Base-by-base conservation (phyloP, 345 rosid genomes). In the Arabis alpina region DNA sequence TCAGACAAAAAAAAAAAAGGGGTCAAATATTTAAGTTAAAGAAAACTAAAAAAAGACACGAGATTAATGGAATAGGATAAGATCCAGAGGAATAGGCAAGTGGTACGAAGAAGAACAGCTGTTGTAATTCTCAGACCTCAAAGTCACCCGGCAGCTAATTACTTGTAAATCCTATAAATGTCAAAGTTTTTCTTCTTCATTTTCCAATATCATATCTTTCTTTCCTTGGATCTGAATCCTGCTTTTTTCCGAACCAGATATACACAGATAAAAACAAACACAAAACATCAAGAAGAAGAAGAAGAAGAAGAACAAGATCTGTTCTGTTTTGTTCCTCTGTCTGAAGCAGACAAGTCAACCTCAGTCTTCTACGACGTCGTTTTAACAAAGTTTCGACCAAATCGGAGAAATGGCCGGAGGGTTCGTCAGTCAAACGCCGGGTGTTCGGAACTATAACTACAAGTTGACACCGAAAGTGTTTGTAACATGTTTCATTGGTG, bases 401-500 rank as follows among this genome's bases (percentile, higher is more conserved):
- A 54, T 41, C 66, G 58, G 68, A 73, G 44, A 64, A 60, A 80
- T 83, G 45, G 96, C 79, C 50, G 91, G 88, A 65, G 88, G 82
- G 11, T 74, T 64, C 66, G 78, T 73, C n/a, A 72, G 56, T 66
- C 69, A 76, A 40, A 51, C 76, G 30, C 76, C 74, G 4, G 78
- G 78, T 0, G 80, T 52, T 12, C 65, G 64, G 14, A 60, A 72
- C 23, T 89, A 84, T 48, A 83, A 83, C 47, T 90, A 87, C 42
- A 75, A 81, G 11, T 64, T 91, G 64, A 91, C 96, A 2, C 53
- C 67, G 34, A 83, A 83, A 34, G 93, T 92, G 42, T 28, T 89
- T 24, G 61, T 78, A 39, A 81, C 90, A n/a, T 92, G 93, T 65
- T 44, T 89, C 67, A 86, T 89, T 24, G 93, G 96, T 2, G 93